phyloP scores from a whole-genome alignment of 2,329 filamentous ascomycete species.

The Remersonia thermophila region DNA sequence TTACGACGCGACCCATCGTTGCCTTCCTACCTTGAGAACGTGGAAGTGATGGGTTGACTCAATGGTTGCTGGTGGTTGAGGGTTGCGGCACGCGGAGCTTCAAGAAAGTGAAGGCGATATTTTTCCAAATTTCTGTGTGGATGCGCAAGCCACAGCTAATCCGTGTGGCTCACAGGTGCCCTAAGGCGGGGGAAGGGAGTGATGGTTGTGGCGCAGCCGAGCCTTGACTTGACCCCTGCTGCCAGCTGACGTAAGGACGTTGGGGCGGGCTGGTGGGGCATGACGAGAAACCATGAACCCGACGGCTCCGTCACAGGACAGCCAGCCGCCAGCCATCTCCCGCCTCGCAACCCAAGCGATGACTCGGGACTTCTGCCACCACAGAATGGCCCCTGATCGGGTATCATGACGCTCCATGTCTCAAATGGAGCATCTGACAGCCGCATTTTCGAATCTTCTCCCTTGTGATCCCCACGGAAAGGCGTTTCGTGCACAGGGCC shows the following conservation, averaged over 20 bases:
- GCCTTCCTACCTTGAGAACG: conserved; percentile 20
- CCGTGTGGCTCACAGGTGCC: conserved; percentile 15
- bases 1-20: conserved; percentile 43
- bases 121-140: conserved; percentile 22
- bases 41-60: conserved; percentile 19
- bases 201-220: conserved; percentile 1
- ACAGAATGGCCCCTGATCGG: too few species aligned
- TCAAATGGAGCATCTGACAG: too few species aligned
- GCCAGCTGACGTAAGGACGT: conserved; percentile 3
- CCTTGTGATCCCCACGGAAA: too few species aligned
- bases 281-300: too few species aligned
- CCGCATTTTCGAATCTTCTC: too few species aligned
- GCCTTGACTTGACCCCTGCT: background rate
- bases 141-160: conserved; percentile 15
- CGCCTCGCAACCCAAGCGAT: too few species aligned
- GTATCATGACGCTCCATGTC: too few species aligned
- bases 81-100: conserved; percentile 17
- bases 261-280: too few species aligned
- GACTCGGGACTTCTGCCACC: too few species aligned
- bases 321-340: too few species aligned
- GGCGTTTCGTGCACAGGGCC: too few species aligned
- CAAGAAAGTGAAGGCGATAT: conserved; percentile 17
- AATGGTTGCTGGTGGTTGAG: conserved; percentile 17
- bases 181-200: conserved; percentile 17
- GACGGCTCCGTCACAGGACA: too few species aligned